A percentile compares a stretch with the other conserved stretches of the same genome.
Evolutionary conservation across 176 grass and related monocot genomes (phyloP).

Genomic region (Melocanna baccifera): DNA sequence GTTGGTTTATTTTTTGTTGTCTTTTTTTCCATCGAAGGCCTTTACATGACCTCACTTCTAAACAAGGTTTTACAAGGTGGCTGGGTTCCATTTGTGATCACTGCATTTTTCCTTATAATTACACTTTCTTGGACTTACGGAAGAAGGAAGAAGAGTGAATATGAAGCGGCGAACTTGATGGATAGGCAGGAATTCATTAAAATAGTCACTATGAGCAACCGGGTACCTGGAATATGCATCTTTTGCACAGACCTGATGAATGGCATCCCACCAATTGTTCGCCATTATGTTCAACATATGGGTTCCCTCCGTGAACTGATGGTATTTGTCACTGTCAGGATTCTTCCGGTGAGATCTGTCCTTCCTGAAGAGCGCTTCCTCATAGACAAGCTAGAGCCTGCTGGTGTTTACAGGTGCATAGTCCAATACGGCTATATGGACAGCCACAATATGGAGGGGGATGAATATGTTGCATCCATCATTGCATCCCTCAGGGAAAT

Average conservation of each 20-base stretch:
- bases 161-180: conserved; percentile 54
- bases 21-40: conserved; percentile 49
- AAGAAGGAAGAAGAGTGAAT: conserved; percentile 63
- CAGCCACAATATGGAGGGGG: conserved; percentile 53
- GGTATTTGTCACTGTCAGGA: conserved; percentile 72
- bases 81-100: conserved; percentile 82
- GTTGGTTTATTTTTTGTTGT: conserved; percentile 39
- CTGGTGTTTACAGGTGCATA: conserved; percentile 70
- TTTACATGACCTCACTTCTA: conserved; percentile 68
- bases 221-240: conserved; percentile 60
- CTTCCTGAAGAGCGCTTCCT: conserved; percentile 66
- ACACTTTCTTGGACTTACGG: conserved; percentile 86
- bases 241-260: conserved; percentile 82
- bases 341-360: conserved; percentile 53
- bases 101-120: conserved; percentile 62
- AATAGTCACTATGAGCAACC: conserved; percentile 26
- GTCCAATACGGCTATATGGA: conserved; percentile 88
- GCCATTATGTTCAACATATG: conserved; percentile 56
- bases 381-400: conserved; percentile 59
- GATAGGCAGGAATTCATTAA: conserved; percentile 45
- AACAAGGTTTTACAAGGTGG: conserved; percentile 70
- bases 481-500: conserved; percentile 59
- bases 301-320: conserved; percentile 54
- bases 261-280: conserved; percentile 73
- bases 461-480: conserved; percentile 57